Base-by-base conservation (phyloP, 257 asterid species). In the Ophiorrhiza pumila region DNA sequence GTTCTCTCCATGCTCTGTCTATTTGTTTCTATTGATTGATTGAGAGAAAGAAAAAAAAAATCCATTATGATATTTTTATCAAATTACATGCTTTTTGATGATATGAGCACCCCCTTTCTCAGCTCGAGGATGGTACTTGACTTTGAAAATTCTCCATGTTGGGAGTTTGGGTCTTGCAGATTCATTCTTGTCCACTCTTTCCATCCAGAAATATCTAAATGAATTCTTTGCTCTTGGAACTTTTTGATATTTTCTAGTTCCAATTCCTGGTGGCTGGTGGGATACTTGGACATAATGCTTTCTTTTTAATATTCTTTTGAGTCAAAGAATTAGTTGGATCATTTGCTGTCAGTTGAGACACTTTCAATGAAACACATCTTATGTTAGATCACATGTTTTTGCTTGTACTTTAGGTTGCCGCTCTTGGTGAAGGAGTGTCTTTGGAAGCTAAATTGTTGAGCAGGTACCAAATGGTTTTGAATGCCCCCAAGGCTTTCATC, bases 361-460 rank as follows among this genome's bases (percentile, higher is more conserved):
- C 66, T 53, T 53, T 31, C n/a, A 22, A 53, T 53, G 31, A 11
- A 17, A 9, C 13, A 17, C 46, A 29, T 58, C 53, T 58, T 29
- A 39, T 25, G 57, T 41, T 43, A 35, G 41, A n/a, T 62, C 47
- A 60, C 46, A 59, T 37, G 32, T 14, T 68, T 12, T 35, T 72
- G 63, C 57, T 61, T 76, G 68, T 80, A 73, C 82, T 62, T 80
- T 84, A 93, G 98, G 99, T 94, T 78, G 95, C 99, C 74, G 84
- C 96, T 76, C 90, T 94, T 50, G 97, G 97, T 72, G 96, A 91
- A 88, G 98, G 97, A 74, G 94, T 90, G 77, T 94, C 97, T 39
- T 77, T 94, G 85, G 98, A 94, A 88, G 96, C 97, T 76, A 94
- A 94, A 77, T 87, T 91, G 73, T 79, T 94, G 80, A 91, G 91